phyloP scores from a whole-genome alignment of 306 rosid genomes.

The Fragaria ananassa region DNA sequence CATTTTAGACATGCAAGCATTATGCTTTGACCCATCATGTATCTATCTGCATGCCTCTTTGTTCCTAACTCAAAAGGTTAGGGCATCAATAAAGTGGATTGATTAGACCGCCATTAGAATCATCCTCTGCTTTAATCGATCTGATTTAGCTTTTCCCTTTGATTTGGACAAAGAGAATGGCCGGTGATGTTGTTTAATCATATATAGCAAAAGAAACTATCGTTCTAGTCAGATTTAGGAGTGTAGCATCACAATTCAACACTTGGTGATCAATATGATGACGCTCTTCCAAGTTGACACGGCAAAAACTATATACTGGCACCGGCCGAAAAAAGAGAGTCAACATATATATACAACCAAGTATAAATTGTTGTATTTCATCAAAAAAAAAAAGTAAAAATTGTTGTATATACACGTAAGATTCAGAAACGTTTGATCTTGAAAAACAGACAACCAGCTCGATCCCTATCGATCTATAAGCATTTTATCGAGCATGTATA shows the following conservation, averaged over 20 bases:
- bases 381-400: no score
- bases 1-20: constrained; percentile 8
- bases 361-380: background rate
- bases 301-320: no score
- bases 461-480: no score
- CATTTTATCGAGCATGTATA: background rate
- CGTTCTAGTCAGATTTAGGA: background rate
- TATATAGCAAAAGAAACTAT: background rate
- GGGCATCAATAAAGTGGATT: background rate
- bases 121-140: background rate
- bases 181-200: background rate
- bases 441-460: no score
- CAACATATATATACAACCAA: no score
- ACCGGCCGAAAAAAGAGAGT: background rate
- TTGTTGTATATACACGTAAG: background rate
- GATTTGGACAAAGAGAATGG: background rate
- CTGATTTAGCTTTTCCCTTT: background rate
- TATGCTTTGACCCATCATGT: constrained; percentile 10
- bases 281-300: background rate
- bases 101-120: background rate
- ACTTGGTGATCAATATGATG: background rate
- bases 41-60: constrained; percentile 3
- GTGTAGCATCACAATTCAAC: background rate
- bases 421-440: background rate
- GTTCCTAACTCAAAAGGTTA: background rate